A percentile compares a stretch with the other conserved stretches of the same genome.
These are phyloP conservation scores for Beauveria sp. DNA, from an alignment of 2,329 filamentous ascomycete genomes.

Conservation along the genomic window DNA sequence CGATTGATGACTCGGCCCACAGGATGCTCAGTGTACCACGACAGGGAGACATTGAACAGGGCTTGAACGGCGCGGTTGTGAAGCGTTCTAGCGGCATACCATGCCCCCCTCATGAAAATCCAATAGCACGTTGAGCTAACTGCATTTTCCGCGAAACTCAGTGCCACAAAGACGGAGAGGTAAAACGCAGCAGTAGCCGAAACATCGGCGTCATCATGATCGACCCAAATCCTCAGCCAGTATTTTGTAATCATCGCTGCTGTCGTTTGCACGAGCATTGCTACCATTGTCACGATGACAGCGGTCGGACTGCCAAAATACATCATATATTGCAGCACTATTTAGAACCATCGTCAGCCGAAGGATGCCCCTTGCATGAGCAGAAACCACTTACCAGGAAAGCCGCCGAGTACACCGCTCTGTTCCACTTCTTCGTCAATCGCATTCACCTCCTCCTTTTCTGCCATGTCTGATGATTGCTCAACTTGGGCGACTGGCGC, in stretches of 20 bases:
- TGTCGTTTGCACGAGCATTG: constrained; percentile 31
- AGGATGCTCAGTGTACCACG: constrained; percentile 48
- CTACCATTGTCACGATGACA: constrained; percentile 28
- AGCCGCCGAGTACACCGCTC: constrained; percentile 26
- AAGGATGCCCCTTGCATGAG: constrained; percentile 12
- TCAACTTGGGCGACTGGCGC: neutral
- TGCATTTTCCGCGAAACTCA: constrained; percentile 36
- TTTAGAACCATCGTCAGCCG: neutral
- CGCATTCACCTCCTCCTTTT: neutral
- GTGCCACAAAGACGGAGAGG: constrained; percentile 41
- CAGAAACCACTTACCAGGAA: neutral
- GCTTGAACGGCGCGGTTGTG: constrained; percentile 44
- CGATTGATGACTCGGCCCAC: constrained; percentile 47
- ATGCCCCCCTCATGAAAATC: constrained; percentile 44
- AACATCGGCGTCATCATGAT: constrained; percentile 37
- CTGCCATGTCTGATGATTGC: neutral
- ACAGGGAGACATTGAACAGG: constrained; percentile 44
- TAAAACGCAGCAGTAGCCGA: constrained; percentile 38
- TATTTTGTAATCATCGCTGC: constrained; percentile 34
- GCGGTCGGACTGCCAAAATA: constrained; percentile 41
- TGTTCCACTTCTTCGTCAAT: constrained; percentile 4
- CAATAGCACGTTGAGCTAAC: constrained; percentile 34
- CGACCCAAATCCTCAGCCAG: constrained; percentile 47
- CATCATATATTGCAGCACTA: constrained; percentile 41
- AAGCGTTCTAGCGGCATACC: constrained; percentile 44